These are phyloP conservation scores for Hemileccinum impolitum DNA, from an alignment of 768 basidiomycete species.

Conservation along the genomic window DNA sequence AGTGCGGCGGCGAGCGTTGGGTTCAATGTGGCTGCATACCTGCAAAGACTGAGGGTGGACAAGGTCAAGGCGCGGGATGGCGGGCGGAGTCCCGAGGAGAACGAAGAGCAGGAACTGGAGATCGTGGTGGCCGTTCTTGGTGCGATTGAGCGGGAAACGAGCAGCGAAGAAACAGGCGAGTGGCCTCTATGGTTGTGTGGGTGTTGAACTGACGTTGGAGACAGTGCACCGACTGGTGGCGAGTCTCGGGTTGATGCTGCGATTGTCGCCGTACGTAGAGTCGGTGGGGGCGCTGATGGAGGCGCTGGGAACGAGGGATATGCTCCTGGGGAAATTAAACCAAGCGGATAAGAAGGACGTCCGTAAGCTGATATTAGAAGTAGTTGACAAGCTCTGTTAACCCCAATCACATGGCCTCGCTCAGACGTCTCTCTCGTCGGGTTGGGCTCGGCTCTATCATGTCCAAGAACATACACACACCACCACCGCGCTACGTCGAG, in stretches of 20 bases:
- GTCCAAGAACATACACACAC: too few relatives aligned
- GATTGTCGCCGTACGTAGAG: slow-evolving; percentile 68
- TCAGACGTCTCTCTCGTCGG: too few relatives aligned
- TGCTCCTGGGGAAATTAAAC: slow-evolving; percentile 49
- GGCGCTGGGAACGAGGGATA: slow-evolving; percentile 58
- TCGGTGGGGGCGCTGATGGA: slow-evolving; percentile 60
- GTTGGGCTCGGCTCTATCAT: too few relatives aligned
- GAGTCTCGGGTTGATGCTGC: slow-evolving; percentile 71
- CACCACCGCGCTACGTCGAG: too few relatives aligned
- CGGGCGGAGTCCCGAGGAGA: slow-evolving; percentile 44
- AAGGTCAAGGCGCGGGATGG: slow-evolving; percentile 30
- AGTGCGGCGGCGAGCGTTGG: slow-evolving; percentile 80
- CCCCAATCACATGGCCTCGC: slow-evolving; percentile 12
- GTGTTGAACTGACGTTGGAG: background rate
- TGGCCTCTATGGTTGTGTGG: slow-evolving; percentile 1
- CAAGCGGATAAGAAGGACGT: slow-evolving; percentile 61
- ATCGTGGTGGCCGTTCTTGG: slow-evolving; percentile 80
- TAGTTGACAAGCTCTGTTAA: slow-evolving; percentile 42
- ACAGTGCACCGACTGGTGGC: slow-evolving; percentile 81
- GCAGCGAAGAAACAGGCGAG: slow-evolving; percentile 80
- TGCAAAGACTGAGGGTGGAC: slow-evolving; percentile 62
- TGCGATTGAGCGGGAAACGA: slow-evolving; percentile 62
- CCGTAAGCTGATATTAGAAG: slow-evolving; percentile 61
- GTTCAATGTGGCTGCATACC: slow-evolving; percentile 66
- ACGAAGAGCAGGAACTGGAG: slow-evolving; percentile 86